Conservation (phyloP, 352 stramenopile genomes). For the Thalassiosira livingstoniorum region DNA sequence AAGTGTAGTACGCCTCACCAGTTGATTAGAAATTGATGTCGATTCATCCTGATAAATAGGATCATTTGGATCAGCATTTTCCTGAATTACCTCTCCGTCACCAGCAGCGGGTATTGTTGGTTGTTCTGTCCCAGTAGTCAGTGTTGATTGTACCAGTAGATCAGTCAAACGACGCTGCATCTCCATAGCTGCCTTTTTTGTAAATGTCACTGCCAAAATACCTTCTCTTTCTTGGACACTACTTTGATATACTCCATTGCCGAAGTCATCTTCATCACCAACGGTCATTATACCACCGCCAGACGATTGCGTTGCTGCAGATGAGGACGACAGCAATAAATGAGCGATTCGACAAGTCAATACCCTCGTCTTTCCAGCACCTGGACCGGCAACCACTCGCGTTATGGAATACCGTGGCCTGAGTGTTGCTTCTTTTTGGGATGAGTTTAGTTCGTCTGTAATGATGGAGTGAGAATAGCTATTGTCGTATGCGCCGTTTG, state of each 20-base stretch:
- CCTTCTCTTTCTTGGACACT: slow-evolving; percentile 25
- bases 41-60: slow-evolving; percentile 6
- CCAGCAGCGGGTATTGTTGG: not conserved
- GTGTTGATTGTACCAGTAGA: slow-evolving; percentile 43
- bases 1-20: slow-evolving; percentile 68
- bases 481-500: too few species aligned
- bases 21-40: slow-evolving; percentile 9
- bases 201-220: slow-evolving; percentile 88
- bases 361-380: slow-evolving; percentile 86
- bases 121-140: slow-evolving; percentile 14
- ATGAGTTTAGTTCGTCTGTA: slow-evolving; percentile 70
- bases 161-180: slow-evolving; percentile 80
- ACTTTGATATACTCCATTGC: not conserved
- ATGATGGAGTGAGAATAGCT: slow-evolving; percentile 21
- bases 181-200: slow-evolving; percentile 85
- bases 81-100: slow-evolving; percentile 24
- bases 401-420: slow-evolving; percentile 68
- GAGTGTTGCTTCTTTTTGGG: slow-evolving; percentile 76
- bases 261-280: slow-evolving; percentile 1
- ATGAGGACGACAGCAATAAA: slow-evolving; percentile 59
- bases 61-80: slow-evolving; percentile 44
- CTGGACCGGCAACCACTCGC: slow-evolving; percentile 84
- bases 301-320: slow-evolving; percentile 1
- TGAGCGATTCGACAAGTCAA: slow-evolving; percentile 86
- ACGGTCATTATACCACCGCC: too few species aligned